Evolutionary conservation across 169 alveolate genomes (phyloP).

Genomic region (Plasmodium yoelii): DNA sequence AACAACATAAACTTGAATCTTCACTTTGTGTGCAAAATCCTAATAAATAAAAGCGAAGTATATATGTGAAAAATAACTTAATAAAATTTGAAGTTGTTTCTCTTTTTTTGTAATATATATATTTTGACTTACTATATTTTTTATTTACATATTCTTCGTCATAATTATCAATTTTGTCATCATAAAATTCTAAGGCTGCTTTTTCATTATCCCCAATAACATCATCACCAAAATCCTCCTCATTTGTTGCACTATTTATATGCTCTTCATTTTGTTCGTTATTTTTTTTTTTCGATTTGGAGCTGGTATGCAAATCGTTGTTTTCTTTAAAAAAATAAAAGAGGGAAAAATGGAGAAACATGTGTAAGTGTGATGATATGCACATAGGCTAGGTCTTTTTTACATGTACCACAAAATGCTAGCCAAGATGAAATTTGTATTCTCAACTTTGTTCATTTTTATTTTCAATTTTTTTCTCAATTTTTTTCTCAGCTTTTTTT

Average conservation of each 20-base stretch:
- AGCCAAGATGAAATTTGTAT: no score
- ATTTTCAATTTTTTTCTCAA: no score
- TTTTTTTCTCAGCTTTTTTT: no score
- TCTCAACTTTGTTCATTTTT: no score
- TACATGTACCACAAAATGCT: no score
- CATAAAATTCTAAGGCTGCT: conserved; percentile 71
- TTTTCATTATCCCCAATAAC: conserved; percentile 54
- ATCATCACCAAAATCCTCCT: conserved; percentile 21
- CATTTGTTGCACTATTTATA: conserved; percentile 7
- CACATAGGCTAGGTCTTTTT: no score
- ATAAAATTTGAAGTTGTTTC: not conserved
- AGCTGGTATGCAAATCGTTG: no score
- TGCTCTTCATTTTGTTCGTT: not conserved
- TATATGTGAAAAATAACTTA: not conserved
- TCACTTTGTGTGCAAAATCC: conserved; percentile 60
- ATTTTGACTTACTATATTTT: conserved; percentile 62
- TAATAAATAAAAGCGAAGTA: conserved; percentile 6
- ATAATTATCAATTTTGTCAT: conserved; percentile 62
- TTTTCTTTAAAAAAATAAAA: not conserved
- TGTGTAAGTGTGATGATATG: not conserved
- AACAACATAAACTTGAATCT: conserved; percentile 71
- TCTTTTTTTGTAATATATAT: not conserved
- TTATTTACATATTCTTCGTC: conserved; percentile 74
- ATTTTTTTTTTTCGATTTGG: not conserved
- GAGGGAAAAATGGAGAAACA: not conserved